Conservation (phyloP, 495 filamentous ascomycete genomes). For the Aspergillus campestris region DNA sequence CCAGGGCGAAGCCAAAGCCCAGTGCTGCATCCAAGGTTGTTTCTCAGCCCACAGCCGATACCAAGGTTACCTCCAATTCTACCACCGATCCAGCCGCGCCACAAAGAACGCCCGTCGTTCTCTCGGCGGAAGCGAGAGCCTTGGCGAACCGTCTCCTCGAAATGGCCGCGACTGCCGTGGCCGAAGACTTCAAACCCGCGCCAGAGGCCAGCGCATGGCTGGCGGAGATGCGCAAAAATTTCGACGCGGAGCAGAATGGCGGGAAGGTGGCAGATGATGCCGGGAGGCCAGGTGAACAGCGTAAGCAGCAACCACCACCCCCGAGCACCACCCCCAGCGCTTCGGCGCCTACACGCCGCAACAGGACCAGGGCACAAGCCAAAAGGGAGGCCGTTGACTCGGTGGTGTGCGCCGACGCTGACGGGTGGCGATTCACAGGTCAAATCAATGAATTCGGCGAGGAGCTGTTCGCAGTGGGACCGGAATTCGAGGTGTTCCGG, state of each 20-base stretch:
- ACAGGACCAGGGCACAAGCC: too few relatives aligned
- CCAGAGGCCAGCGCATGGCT: conserved; percentile 13
- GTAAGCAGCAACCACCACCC: too few relatives aligned
- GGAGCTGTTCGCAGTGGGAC: conserved; percentile 20
- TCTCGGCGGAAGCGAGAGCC: conserved; percentile 4
- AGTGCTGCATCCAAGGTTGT: neutral
- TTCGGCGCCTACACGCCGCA: neutral
- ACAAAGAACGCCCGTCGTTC: neutral
- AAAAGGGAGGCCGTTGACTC: neutral
- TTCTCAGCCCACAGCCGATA: neutral
- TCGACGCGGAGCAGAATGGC: conserved; percentile 4
- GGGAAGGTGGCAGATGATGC: too few relatives aligned
- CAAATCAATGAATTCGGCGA: conserved; percentile 27
- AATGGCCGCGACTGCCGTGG: conserved; percentile 17
- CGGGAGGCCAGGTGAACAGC: too few relatives aligned
- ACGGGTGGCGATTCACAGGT: conserved; percentile 31
- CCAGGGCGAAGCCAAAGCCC: neutral
- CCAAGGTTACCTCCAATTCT: neutral
- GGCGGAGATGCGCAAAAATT: conserved; percentile 13
- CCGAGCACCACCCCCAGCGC: neutral
- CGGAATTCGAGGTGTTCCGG: conserved; percentile 18
- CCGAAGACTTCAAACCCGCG: conserved; percentile 11
- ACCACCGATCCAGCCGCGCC: neutral
- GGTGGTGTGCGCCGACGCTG: conserved; percentile 12
- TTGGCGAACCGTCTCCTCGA: conserved; percentile 20